Evolutionary conservation across 768 basidiomycete genomes (phyloP).

Genomic region (Tubosaeta brunneosetosa): DNA sequence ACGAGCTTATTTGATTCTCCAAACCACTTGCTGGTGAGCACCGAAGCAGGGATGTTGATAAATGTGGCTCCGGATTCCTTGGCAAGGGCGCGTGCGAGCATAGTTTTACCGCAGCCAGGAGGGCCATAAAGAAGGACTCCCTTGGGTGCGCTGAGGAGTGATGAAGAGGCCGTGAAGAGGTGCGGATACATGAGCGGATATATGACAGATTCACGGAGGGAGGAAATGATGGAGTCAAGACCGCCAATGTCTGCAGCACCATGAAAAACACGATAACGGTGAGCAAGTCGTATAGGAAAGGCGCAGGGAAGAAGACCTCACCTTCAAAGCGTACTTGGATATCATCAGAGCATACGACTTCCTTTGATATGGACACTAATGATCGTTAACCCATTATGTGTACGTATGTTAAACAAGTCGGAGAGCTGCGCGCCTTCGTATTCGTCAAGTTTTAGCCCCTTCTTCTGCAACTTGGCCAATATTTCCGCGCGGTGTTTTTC

Average conservation of each 20-base stretch:
- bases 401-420: not conserved
- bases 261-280: not conserved
- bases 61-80: conserved; percentile 97
- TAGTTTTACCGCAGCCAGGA: conserved; percentile 98
- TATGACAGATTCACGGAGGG: conserved; percentile 92
- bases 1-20: conserved; percentile 95
- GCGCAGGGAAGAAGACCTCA: conserved; percentile 29
- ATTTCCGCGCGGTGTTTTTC: conserved; percentile 69
- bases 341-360: conserved; percentile 90
- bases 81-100: conserved; percentile 98
- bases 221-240: conserved; percentile 83
- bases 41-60: conserved; percentile 78
- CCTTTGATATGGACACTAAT: conserved; percentile 79
- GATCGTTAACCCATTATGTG: not conserved
- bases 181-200: conserved; percentile 89
- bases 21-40: conserved; percentile 78
- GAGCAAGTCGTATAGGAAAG: not conserved
- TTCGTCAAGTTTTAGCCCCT: conserved; percentile 75
- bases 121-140: conserved; percentile 95
- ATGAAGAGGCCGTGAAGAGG: conserved; percentile 76
- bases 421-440: conserved; percentile 69
- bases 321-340: conserved; percentile 74
- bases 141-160: conserved; percentile 87
- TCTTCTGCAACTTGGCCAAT: conserved; percentile 66
- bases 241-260: conserved; percentile 75